Percentiles rank a stretch among this genome's conserved stretches.
Conservation (phyloP, 495 filamentous ascomycete species). For the Podospora appendiculata region DNA sequence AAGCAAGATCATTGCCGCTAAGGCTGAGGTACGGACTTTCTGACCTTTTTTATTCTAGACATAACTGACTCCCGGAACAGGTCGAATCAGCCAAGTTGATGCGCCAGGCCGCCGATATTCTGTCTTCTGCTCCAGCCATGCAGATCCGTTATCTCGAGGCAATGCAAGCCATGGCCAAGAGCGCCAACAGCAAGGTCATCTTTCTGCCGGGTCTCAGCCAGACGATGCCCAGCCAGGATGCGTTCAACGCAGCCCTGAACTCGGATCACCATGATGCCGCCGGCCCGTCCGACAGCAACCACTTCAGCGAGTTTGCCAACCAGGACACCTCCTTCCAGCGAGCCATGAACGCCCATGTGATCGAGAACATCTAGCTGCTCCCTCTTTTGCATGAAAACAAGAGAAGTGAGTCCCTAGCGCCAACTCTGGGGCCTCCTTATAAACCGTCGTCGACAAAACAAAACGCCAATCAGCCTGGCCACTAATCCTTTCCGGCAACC, state of each 20-base stretch:
- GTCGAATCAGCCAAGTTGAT: conserved; percentile 97
- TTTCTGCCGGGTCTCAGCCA: conserved; percentile 69
- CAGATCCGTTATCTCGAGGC: conserved; percentile 98
- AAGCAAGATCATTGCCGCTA: conserved; percentile 93
- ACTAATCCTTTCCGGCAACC: too few species aligned
- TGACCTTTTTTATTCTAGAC: background rate
- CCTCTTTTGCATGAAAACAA: too few species aligned
- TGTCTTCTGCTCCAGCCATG: conserved; percentile 91
- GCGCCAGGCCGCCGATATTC: conserved; percentile 94
- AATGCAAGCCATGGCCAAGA: conserved; percentile 99
- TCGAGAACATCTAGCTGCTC: conserved; percentile 71
- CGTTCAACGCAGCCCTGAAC: conserved; percentile 26
- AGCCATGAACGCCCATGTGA: conserved; percentile 75
- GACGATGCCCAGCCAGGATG: conserved; percentile 49
- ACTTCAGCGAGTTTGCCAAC: conserved; percentile 35
- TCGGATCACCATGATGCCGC: conserved; percentile 7
- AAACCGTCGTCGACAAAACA: too few species aligned
- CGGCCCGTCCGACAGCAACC: conserved; percentile 1
- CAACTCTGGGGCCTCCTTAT: too few species aligned
- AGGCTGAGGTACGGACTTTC: conserved; percentile 54
- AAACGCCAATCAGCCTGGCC: too few species aligned
- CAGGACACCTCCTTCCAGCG: conserved; percentile 60
- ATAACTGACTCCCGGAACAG: conserved; percentile 1
- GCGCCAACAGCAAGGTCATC: conserved; percentile 92
- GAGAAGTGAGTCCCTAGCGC: too few species aligned